Evolutionary conservation across 768 basidiomycete species (phyloP).

Genomic region (Lentinula aciculospora): DNA sequence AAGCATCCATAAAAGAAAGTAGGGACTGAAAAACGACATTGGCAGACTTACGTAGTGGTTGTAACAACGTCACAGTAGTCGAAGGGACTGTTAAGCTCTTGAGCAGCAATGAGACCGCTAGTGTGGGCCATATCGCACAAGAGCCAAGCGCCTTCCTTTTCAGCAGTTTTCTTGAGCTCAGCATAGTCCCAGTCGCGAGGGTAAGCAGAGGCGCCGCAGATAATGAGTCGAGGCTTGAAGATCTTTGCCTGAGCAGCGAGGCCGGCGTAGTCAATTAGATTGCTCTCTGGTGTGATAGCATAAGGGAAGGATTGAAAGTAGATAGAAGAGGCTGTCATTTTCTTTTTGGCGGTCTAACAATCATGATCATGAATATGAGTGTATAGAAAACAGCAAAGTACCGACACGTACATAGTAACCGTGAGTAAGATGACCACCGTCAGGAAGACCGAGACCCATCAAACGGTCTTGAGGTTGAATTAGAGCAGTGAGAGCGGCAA

Average conservation of each 20-base stretch:
- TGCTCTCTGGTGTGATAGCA: conserved; percentile 71
- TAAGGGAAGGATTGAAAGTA: conserved; percentile 99
- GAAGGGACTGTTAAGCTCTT: conserved; percentile 88
- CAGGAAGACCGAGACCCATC: conserved; percentile 98
- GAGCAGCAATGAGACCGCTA: conserved; percentile 89
- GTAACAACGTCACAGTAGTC: conserved; percentile 96
- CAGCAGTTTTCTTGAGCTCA: conserved; percentile 71
- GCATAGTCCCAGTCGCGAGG: conserved; percentile 98
- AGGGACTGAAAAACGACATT: background rate
- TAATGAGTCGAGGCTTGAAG: conserved; percentile 92
- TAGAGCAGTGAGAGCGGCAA: conserved; percentile 93
- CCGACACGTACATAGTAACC: conserved; percentile 78
- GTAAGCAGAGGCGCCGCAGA: conserved; percentile 98
- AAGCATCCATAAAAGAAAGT: conserved; percentile 4
- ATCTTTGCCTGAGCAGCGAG: conserved; percentile 84
- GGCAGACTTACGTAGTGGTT: conserved; percentile 76
- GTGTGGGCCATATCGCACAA: conserved; percentile 99
- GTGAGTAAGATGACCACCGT: conserved; percentile 96
- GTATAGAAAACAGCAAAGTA: conserved; percentile 1
- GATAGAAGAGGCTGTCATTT: conserved; percentile 99
- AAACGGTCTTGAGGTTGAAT: conserved; percentile 96
- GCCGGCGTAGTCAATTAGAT: conserved; percentile 83
- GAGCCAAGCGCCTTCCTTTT: conserved; percentile 86
- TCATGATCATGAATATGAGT: conserved; percentile 9
- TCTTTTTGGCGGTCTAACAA: conserved; percentile 90